These are phyloP conservation scores for Pichia rugopelliculosa DNA, from an alignment of 805 yeast species.

Conservation along the genomic window DNA sequence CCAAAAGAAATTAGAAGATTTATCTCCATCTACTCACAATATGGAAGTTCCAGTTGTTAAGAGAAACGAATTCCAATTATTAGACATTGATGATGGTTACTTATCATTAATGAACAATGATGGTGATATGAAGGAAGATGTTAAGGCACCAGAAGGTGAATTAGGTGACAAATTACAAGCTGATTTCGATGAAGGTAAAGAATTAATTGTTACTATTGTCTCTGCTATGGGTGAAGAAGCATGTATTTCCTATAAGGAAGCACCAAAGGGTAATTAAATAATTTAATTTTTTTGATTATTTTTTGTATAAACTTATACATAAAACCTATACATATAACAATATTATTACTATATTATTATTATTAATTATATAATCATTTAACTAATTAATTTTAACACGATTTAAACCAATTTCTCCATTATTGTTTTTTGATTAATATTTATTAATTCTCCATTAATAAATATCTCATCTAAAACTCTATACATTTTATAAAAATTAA, in stretches of 20 bases:
- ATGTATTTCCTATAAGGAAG: conserved; percentile 96
- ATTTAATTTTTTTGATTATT: neutral
- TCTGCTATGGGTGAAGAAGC: conserved; percentile 99
- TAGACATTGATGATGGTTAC: conserved; percentile 98
- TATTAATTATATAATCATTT: neutral
- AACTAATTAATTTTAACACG: neutral
- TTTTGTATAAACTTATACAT: neutral
- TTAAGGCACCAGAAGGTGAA: conserved; percentile 96
- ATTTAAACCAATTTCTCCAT: conserved; percentile 44
- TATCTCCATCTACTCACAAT: conserved; percentile 99
- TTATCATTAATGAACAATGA: conserved; percentile 93
- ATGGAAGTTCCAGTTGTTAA: conserved; percentile 98
- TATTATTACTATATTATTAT: neutral
- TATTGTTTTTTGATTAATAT: conserved; percentile 64
- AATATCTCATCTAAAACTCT: conserved; percentile 80
- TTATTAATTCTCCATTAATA: conserved; percentile 85
- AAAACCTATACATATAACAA: neutral
- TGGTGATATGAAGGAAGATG: conserved; percentile 99
- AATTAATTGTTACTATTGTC: conserved; percentile 91
- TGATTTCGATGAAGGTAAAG: conserved; percentile 98
- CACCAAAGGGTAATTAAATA: conserved; percentile 56
- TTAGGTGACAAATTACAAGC: conserved; percentile 87
- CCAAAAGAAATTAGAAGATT: conserved; percentile 98
- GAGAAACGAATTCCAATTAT: conserved; percentile 94
- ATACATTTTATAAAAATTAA: conserved; percentile 82